Base-by-base conservation (phyloP, 1,284 basidiomycete genomes). In the Ganoderma sinense region DNA sequence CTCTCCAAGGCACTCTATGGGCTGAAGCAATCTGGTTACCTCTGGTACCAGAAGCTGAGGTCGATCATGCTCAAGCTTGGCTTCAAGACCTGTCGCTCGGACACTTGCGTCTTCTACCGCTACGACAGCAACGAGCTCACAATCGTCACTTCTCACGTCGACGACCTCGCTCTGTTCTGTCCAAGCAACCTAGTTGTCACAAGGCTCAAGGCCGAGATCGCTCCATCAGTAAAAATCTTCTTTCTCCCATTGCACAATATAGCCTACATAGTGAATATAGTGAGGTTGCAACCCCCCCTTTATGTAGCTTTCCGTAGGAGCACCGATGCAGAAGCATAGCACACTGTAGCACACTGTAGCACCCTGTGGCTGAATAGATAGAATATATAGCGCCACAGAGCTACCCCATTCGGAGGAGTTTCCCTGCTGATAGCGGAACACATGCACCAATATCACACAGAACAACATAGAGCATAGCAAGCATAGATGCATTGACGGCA, bases 201-300 rank as follows among this genome's bases (percentile, higher is more conserved):
- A 20, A 26, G n/a, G 4, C 58, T 69, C 36, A 69, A 77, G 0
- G 56, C 71, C 4, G 84, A 82, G 0, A 80, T 82, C 10, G 81
- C 80, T 8, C n/a, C n/a, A n/a, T n/a, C n/a, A n/a, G n/a, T n/a
- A n/a, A n/a, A n/a, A n/a, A n/a, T n/a, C n/a, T n/a, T n/a, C n/a
- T n/a, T n/a, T n/a, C n/a, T n/a, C n/a, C n/a, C n/a, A n/a, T n/a
- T n/a, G n/a, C n/a, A n/a, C n/a, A n/a, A n/a, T n/a, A n/a, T n/a
- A n/a, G n/a, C n/a, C n/a, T n/a, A n/a, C n/a, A n/a, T n/a, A n/a
- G n/a, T n/a, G n/a, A n/a, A n/a, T n/a, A n/a, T n/a, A n/a, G n/a
- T n/a, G n/a, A n/a, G n/a, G n/a, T n/a, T n/a, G n/a, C n/a, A n/a
- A 48, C 45, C 45, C n/a, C 45, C 45, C 45, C 18, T 48, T 48